Base-by-base conservation (phyloP, 169 alveolate genomes). In the Babesia bigemina region DNA sequence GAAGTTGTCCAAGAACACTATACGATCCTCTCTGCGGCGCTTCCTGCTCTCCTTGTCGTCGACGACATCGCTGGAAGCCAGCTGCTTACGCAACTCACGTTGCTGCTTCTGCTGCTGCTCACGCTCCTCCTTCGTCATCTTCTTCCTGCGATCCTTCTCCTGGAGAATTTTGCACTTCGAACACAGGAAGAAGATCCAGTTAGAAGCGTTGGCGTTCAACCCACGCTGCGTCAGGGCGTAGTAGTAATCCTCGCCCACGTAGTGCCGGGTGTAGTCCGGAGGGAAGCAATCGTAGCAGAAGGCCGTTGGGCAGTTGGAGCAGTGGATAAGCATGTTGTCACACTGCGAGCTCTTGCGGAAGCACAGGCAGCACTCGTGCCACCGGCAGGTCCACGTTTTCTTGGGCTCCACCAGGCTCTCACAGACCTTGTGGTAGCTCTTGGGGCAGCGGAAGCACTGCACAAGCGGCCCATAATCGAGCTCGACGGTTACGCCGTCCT, bases 251-350 rank as follows among this genome's bases (percentile, higher is more conserved):
- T 92, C 96, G 44, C 92, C 91, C n/a, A 90, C 94, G 69, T 90
- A 90, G 59, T 90, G 89, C n/a, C 94, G 74, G 12, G 81, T 85
- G 81, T 93, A 93, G 53, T 93, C 96, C 22, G 95, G 96, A 0
- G 98, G 98, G 81, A 95, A 95, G 60, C 98, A 95, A 63, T 93
- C 96, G 76, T 92, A 92, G 78, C 98, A 95, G 86, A 91, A 95
- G 28, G 96, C 85, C 9, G 96, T 92, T 0, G 98, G 97, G 61
- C 98, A 95, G 52, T 90, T 92, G 36, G 95, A 92, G 89, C 98
- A 95, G 82, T 95, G 98, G 56, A 95, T 91, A 65, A 95, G 83
- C 84, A 93, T 83, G 70, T 94, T 94, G 56, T 97, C 98, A 66
- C 94, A 93, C 77, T 92, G 95, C 13, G 96, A 87, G 16, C 96